Base-by-base conservation (phyloP, 2,329 filamentous ascomycete genomes). In the Alternaria dauci region DNA sequence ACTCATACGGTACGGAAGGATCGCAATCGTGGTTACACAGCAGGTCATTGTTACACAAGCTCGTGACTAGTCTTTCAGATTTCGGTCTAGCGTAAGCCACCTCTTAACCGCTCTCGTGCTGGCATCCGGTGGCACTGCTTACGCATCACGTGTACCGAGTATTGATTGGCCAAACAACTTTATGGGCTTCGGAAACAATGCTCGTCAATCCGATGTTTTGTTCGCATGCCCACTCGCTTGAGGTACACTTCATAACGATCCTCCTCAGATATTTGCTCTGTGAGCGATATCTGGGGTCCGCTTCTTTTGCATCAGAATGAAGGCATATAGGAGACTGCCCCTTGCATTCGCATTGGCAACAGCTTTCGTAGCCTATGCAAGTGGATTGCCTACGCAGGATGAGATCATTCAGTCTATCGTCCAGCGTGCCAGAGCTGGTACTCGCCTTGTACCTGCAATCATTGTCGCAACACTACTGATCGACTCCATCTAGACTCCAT, bases 101-200 rank as follows among this genome's bases (percentile, higher is more conserved):
- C 8, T 26, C n/a, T 41, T 48, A 32, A 34, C 23, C 42, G 43
- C 25, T 48, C 26, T 34, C 26, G 34, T 55, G 43, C 34, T 55
- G 36, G 26, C 23, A 5, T 41, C 23, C 43, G n/a, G n/a, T 41
- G 53, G 30, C 43, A 16, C 28, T 47, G 53, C 43, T 55, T 55
- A 55, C 32, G n/a, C 16, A 48, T 48, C 42, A 34, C 11, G 9
- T 4, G 44, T 43, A 47, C 2, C n/a, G 26, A 32, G 25, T 20
- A 6, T 28, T 1, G 9, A 55, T 41, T 47, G 34, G 14, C 8
- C 11, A 18, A 11, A 8, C 8, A 30, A 20, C 8, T 1, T 20
- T 16, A 39, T 14, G 6, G 14, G 32, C 14, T 36, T 16, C 32
- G 32, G 14, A 36, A 36, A 36, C 32, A 11, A 14, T 36, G 11